Evolutionary conservation across 768 basidiomycete genomes (phyloP).

Genomic region (Lactarius deliciosus): DNA sequence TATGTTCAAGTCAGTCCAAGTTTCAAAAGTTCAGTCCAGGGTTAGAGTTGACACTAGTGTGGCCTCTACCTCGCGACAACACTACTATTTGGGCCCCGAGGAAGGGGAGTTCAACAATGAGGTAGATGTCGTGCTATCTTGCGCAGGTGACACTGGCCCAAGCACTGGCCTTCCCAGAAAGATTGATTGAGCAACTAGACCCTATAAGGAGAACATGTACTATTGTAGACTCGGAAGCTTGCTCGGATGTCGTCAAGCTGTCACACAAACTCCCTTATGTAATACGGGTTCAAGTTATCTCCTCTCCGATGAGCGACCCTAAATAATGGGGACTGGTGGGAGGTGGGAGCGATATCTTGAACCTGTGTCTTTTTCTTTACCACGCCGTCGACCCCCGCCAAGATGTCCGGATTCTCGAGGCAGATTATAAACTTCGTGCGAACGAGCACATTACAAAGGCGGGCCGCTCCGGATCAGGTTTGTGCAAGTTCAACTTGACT

Average conservation of each 20-base stretch:
- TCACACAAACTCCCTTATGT: not conserved
- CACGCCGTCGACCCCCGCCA: not conserved
- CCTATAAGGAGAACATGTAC: not conserved
- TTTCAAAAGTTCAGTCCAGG: too few species aligned
- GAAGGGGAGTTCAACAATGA: too few species aligned
- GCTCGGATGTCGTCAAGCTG: not conserved
- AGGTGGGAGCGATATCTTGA: not conserved
- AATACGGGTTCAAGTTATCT: not conserved
- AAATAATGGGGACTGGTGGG: too few species aligned
- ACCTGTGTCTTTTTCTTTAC: not conserved
- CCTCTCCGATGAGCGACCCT: too few species aligned
- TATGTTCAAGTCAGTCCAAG: too few species aligned
- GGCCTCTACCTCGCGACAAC: too few species aligned
- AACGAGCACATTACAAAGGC: not conserved
- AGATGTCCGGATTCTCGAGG: slow-evolving; percentile 21
- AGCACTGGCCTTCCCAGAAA: too few species aligned
- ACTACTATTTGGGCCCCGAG: too few species aligned
- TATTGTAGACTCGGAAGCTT: too few species aligned
- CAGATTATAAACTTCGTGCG: slow-evolving; percentile 12
- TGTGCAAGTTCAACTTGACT: not conserved
- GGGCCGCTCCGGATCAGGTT: slow-evolving; percentile 29
- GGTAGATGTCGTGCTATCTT: too few species aligned
- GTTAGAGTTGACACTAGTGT: too few species aligned
- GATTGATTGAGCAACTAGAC: not conserved
- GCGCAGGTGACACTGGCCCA: too few species aligned